phyloP scores from a whole-genome alignment of 2,329 filamentous ascomycete species.

The Colletotrichum sojae region DNA sequence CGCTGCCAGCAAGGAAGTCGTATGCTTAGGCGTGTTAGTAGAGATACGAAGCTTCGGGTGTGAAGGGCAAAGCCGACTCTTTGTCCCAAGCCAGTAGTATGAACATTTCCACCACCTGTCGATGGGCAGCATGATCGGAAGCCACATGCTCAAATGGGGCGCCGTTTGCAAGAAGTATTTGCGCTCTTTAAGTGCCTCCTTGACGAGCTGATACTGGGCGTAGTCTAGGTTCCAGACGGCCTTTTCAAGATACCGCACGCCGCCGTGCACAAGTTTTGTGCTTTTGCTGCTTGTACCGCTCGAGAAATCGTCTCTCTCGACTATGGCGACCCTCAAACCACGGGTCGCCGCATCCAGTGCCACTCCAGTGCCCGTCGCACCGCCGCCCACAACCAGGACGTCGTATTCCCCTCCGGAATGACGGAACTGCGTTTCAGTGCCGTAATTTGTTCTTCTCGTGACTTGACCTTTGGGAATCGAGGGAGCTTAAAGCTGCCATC shows the following conservation, averaged over 20 bases:
- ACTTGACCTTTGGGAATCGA: constrained; percentile 74
- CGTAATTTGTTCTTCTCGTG: constrained; percentile 74
- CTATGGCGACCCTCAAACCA: constrained; percentile 78
- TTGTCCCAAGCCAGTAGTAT: constrained; percentile 84
- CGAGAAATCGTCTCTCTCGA: constrained; percentile 82
- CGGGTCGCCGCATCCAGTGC: constrained; percentile 80
- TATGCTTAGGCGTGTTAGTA: constrained; percentile 69
- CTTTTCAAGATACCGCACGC: constrained; percentile 82
- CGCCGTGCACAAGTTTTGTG: constrained; percentile 84
- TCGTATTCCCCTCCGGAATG: constrained; percentile 70
- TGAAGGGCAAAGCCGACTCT: not conserved
- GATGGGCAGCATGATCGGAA: constrained; percentile 83
- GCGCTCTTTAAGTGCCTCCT: constrained; percentile 80
- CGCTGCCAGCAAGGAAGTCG: constrained; percentile 86
- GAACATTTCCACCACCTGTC: constrained; percentile 84
- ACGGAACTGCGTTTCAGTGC: constrained; percentile 66
- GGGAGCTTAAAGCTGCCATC: constrained; percentile 78
- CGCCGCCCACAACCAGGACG: constrained; percentile 78
- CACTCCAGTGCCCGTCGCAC: constrained; percentile 79
- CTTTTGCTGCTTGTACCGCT: constrained; percentile 82
- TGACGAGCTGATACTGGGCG: constrained; percentile 79
- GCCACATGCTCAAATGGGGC: constrained; percentile 80
- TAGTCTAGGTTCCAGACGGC: constrained; percentile 83
- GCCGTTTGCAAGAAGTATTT: constrained; percentile 83
- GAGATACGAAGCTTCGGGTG: not conserved